Evolutionary conservation across 257 asterid genomes (phyloP), one percentile per base, ranked within the genome.

Genomic region (Solanum medicagineum): DNA sequence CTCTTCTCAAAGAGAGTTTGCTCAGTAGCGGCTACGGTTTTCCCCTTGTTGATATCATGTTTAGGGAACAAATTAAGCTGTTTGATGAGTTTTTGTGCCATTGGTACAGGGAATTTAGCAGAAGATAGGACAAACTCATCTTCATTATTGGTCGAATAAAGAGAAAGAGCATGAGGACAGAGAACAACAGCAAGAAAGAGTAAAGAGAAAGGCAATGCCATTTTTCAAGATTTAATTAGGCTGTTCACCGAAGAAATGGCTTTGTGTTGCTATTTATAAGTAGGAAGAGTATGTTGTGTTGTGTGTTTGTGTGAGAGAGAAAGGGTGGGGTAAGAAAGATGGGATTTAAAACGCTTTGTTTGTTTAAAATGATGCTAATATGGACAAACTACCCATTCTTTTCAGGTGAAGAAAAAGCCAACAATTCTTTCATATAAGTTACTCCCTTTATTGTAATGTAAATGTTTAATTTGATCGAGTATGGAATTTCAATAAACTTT

Each of bases 21-120:
- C 19, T 85, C 86, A 29, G 56, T 20, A 2, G 81, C 87, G 6
- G 77, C 56, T n/a, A 70, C 82, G 5, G 66, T 24, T 44, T 55
- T 84, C 14, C 42, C 11, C 4, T 22, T 29, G 83, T 93, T 91
- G 62, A 87, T 85, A 51, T 88, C 93, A 20, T 86, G 94, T 29
- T 75, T 75, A 75, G 98, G 97, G 45, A 90, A 92, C 90, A 94
- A 87, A 86, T 94, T 94, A 66, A 92, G 86, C 10, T 86, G 81
- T 68, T 92, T 86, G 88, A 94, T 92, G 74, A 91, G 82, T 56
- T 86, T 90, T 63, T 90, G 89, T 0, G 95, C 94, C 82, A 75
- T 49, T 75, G 82, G 82, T 75, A 75, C 82, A 75, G 55, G 10
- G 70, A 54, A n/a, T 84, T 87, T 49, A 45, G 87, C 80, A 54